A percentile compares a stretch with the other conserved stretches of the same genome.
These are phyloP conservation scores for Naganishia cerealis DNA, from an alignment of 1,284 basidiomycete genomes.

Conservation along the genomic window DNA sequence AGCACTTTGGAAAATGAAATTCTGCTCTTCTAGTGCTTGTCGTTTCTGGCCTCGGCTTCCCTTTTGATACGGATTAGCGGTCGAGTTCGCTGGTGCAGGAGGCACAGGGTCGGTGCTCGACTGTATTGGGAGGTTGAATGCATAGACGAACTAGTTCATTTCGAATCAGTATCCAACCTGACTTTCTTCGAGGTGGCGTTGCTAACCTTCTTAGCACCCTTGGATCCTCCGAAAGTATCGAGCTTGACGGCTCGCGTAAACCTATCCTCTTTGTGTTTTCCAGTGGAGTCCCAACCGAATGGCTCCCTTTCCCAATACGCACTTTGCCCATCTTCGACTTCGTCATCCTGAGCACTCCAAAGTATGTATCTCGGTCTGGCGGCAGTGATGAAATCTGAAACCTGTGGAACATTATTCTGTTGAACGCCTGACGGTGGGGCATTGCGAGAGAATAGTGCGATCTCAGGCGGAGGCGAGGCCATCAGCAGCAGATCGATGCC, in stretches of 20 bases:
- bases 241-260: conserved; percentile 77
- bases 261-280: conserved; percentile 59
- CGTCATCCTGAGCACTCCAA: conserved; percentile 58
- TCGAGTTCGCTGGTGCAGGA: conserved; percentile 38
- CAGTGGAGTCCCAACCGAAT: conserved; percentile 71
- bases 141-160: conserved; percentile 32
- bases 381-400: conserved; percentile 65
- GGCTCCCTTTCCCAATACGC: conserved; percentile 91
- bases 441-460: conserved; percentile 63
- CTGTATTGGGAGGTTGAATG: conserved; percentile 33
- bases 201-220: conserved; percentile 25
- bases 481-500: conserved; percentile 80
- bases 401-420: conserved; percentile 48
- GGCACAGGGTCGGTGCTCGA: conserved; percentile 40
- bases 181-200: background rate
- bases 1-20: conserved; percentile 34
- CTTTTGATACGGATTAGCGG: conserved; percentile 20
- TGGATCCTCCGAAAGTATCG: conserved; percentile 74
- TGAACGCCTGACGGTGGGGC: conserved; percentile 45
- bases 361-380: conserved; percentile 53
- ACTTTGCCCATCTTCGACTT: conserved; percentile 54
- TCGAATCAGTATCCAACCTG: background rate
- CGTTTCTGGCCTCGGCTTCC: conserved; percentile 56
- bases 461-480: conserved; percentile 69
- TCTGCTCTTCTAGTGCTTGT: conserved; percentile 58